Conservation (phyloP, 495 filamentous ascomycete genomes). For the Letharia columbiana region DNA sequence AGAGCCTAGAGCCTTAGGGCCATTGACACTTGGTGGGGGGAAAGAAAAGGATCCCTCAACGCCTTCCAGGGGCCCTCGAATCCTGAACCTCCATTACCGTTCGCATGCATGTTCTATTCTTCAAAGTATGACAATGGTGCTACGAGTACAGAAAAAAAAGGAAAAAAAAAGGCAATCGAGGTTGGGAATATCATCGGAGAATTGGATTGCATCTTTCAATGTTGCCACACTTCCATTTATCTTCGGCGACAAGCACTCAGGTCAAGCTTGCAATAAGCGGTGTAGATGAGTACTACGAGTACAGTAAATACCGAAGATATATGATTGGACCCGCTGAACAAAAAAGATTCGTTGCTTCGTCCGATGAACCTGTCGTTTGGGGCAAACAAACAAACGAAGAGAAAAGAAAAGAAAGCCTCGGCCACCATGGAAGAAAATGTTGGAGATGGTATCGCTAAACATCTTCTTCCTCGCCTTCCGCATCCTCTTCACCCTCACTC, state of each 20-base stretch:
- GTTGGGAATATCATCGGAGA: neutral
- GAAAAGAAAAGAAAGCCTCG: neutral
- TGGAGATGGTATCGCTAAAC: constrained; percentile 3
- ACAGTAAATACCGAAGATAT: neutral
- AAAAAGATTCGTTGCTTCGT: neutral
- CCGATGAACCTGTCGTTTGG: neutral
- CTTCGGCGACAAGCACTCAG: neutral
- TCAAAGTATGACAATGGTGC: no score
- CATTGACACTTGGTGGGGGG: no score
- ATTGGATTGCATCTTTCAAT: no score
- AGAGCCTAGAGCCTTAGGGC: no score
- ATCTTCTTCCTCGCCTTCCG: constrained; percentile 17
- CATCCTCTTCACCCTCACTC: constrained; percentile 17
- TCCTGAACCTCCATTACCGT: no score
- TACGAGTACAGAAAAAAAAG: no score
- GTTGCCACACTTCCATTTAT: neutral
- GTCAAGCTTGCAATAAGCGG: neutral
- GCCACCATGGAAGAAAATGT: neutral
- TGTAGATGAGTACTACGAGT: neutral
- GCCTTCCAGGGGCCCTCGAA: no score
- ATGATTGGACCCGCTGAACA: neutral
- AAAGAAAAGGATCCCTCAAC: no score
- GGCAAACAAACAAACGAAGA: neutral
- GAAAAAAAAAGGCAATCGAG: no score
- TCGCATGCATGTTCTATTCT: no score